Evolutionary conservation across 495 filamentous ascomycete species (phyloP), one percentile per base, ranked within the genome.

Genomic region (Lepidopterella palustris): DNA sequence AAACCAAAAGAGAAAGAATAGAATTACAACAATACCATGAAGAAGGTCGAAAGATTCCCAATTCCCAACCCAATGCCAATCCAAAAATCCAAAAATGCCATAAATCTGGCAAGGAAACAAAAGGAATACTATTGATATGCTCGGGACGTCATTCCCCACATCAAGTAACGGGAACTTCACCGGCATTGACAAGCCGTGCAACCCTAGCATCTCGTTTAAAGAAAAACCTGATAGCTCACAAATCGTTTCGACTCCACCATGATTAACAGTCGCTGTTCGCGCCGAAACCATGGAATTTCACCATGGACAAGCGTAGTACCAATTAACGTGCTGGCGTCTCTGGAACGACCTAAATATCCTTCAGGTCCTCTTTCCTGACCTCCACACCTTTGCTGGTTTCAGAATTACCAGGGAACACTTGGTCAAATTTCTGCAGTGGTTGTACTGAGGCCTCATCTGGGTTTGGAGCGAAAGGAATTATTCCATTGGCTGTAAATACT

Each of bases 381-480:
- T 24, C 47, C 20, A 50, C 13, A 3, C 47, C 25, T 24, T 50
- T 27, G 21, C 11, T 2, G n/a, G n/a, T 20, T 21, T 50, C 47
- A 3, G n/a, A 11, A 11, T 11, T 21, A 5, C 5, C 47, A 24
- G 15, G 11, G 11, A 5, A 24, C 24, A 5, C 21, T 24, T 50
- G 21, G 3, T 42, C 40, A 52, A 31, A 21, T 35, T 45, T 31
- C 23, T 48, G 45, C 25, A 1, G 15, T 13, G 27, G 55, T 25
- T 58, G 60, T 10, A 4, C 47, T 25, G 25, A 10, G 10, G 35
- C 59, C 8, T 20, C 18, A 40, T 60, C 56, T 9, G 64, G 53
- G 20, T 61, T 60, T 18, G 60, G 23, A 3, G 61, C 62, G 48
- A 68, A 68, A 25, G 65, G 65, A 26, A 68, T 68, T 45, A 45